Evolutionary conservation across 805 yeast species (phyloP), one percentile per base, ranked within the genome.

Genomic region (Starmerella sp.): DNA sequence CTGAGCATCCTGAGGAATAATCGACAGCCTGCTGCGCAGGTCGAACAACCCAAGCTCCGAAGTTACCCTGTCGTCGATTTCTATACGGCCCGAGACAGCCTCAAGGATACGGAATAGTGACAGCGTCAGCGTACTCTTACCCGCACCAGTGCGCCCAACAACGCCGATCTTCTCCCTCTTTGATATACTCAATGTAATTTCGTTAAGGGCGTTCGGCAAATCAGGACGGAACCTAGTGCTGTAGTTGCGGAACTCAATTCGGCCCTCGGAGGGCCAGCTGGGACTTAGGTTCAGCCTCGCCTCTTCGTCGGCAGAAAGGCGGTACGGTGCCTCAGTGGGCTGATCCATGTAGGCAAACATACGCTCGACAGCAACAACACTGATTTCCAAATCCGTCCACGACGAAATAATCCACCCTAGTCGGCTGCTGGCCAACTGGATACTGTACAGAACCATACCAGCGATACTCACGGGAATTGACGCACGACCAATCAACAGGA

Each of bases 101-200:
- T 83, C 89, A 45, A 73, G 43, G 22, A 70, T 54, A 51, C 81
- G 66, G 73, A 90, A 90, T 59, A 90, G 77, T 4, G 96, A 95
- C 28, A 95, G 83, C 54, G 88, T 87, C 56, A 90, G 84, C 0
- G 97, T 89, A 1, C 95, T 86, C 67, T 90, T 90, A 65, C 97
- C 97, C 32, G 97, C 96, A 69, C 97, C 97, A 0, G 97, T 90
- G 69, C 97, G 81, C 41, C 97, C 97, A 54, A 90, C 96, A 66
- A 90, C 83, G 66, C 97, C 97, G 62, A 90, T 80, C 66, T 90
- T 90, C 62, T 81, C 77, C 57, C 76, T 78, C 30, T 93, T 80
- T 52, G 78, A 79, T 41, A 90, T 89, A 36, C 78, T 77, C 67
- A 90, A 84, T 0, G 86, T 71, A 42, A 89, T 87, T 59, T 82